These are phyloP conservation scores for Chlorella vulgaris DNA, from an alignment of 139 green algal species.

Conservation along the genomic window DNA sequence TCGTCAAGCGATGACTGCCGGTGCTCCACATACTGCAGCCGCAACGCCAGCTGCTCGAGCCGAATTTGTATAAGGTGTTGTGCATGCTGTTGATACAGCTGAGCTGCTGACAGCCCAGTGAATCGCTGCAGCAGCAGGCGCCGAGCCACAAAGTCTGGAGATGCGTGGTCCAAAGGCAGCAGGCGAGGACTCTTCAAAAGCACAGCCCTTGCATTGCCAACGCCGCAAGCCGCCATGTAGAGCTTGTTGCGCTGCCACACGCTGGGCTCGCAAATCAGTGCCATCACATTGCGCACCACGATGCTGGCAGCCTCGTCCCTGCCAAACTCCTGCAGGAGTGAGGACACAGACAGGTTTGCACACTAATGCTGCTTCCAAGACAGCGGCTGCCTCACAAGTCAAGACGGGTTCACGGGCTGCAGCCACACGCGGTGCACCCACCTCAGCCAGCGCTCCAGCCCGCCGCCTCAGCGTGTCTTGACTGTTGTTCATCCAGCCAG, in stretches of 20 bases:
- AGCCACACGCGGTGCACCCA: not conserved
- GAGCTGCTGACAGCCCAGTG: not conserved
- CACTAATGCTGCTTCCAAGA: too few relatives aligned
- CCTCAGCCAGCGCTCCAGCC: not conserved
- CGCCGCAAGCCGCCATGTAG: not conserved
- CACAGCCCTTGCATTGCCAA: not conserved
- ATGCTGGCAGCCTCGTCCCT: not conserved
- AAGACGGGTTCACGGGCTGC: not conserved
- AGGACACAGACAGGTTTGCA: too few relatives aligned
- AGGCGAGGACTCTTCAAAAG: not conserved
- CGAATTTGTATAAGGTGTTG: not conserved
- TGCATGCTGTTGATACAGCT: not conserved
- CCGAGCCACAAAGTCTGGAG: not conserved
- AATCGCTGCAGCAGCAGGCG: not conserved
- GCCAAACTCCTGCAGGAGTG: not conserved
- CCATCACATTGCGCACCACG: not conserved
- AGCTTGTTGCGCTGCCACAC: not conserved
- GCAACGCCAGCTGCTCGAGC: not conserved
- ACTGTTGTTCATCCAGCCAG: not conserved
- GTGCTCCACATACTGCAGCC: not conserved
- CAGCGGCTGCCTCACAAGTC: too few relatives aligned
- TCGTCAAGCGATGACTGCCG: not conserved
- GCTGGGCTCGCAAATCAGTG: not conserved
- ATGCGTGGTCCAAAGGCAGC: not conserved
- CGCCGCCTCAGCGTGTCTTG: not conserved